Base-by-base conservation (phyloP, 2,329 filamentous ascomycete species). In the Trematosphaeria pertusa region DNA sequence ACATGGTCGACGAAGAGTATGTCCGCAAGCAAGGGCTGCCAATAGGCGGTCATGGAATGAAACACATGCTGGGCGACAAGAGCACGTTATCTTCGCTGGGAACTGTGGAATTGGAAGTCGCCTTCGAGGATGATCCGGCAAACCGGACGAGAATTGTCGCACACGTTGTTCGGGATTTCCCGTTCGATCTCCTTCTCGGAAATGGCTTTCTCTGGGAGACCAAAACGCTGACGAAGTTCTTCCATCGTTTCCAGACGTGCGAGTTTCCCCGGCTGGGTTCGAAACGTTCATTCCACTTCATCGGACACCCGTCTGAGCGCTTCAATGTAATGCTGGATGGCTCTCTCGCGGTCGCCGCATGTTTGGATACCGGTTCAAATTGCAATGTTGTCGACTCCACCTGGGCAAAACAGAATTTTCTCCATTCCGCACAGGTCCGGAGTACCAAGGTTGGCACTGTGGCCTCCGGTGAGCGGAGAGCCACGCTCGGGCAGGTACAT, bases 1-100 rank as follows among this genome's bases (percentile, higher is more conserved):
- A 22, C 14, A 26, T 26, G 9, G 20, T 38, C 36, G 36, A 22
- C 36, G 36, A 38, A 28, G 14, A 22, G 18, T 38, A n/a, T 11
- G 36, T 18, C 12, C 5, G 14, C n/a, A 26, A 38, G 8, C 36
- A 17, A 8, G 15, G 10, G 11, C 18, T 38, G 8, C 4, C 8
- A 12, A 26, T 26, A 28, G 18, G 14, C 18, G 5, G 8, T 4
- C 4, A n/a, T 18, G 33, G 12, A 9, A 8, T n/a, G n/a, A n/a
- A 36, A 4, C n/a, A 18, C 10, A 19, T n/a, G 4, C 17, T 36
- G 33, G 33, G 9, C n/a, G 20, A 36, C 17, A 10, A 18, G 4
- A 19, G 10, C n/a, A 19, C 5, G 9, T 19, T 20, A 8, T 18
- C 12, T 7, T 36, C 33, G n/a, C 18, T 18, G 5, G 17, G 9